Evolutionary conservation across 768 basidiomycete species (phyloP).

Genomic region (Leccinum disarticulatum): DNA sequence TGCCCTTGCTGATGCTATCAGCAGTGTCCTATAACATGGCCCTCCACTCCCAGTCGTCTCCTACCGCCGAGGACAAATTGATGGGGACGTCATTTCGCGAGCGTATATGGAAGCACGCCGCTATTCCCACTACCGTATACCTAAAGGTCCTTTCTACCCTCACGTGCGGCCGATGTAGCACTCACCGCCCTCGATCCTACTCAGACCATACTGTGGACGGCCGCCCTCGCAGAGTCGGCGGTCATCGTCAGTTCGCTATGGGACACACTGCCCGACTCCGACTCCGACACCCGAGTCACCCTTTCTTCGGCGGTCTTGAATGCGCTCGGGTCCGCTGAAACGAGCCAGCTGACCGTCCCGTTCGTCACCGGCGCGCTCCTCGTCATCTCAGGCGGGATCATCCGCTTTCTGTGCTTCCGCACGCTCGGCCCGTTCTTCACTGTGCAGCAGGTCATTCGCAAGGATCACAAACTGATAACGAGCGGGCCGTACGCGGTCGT

Average conservation of each 20-base stretch:
- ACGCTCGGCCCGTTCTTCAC: slow-evolving; percentile 25
- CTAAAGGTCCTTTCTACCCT: slow-evolving; percentile 1
- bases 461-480: slow-evolving; percentile 27
- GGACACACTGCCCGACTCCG: background rate
- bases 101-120: slow-evolving; percentile 5
- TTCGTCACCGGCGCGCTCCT: slow-evolving; percentile 11
- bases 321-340: slow-evolving; percentile 12
- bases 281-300: background rate
- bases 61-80: slow-evolving; percentile 5
- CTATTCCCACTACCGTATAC: background rate
- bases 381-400: slow-evolving; percentile 1
- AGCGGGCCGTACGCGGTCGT: slow-evolving; percentile 27
- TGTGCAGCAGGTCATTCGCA: slow-evolving; percentile 17
- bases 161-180: background rate
- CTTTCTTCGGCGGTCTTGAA: background rate
- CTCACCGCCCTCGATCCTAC: background rate
- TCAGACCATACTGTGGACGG: background rate
- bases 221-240: background rate
- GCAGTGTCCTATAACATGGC: slow-evolving; percentile 6
- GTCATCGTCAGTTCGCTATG: background rate
- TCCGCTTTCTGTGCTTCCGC: slow-evolving; percentile 15
- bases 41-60: background rate
- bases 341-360: background rate
- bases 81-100: slow-evolving; percentile 4
- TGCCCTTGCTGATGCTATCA: slow-evolving; percentile 9